Evolutionary conservation across 345 rosid genomes (phyloP).

Genomic region (Euphorbia lathyris): DNA sequence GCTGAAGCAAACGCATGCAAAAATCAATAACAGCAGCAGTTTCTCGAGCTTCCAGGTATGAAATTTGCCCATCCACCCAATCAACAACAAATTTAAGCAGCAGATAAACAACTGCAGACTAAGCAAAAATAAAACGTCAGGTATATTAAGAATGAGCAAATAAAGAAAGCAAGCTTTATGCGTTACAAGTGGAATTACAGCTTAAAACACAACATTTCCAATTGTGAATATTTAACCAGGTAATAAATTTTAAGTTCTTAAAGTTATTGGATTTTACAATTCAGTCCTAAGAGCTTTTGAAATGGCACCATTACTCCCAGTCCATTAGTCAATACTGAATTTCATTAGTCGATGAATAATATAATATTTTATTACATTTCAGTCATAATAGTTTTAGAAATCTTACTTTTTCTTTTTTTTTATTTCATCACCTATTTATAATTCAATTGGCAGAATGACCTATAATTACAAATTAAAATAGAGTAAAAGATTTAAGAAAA

Average conservation of each 20-base stretch:
- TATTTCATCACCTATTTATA: background rate
- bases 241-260: background rate
- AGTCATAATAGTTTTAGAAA: background rate
- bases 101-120: constrained; percentile 91
- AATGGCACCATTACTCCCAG: background rate
- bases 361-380: background rate
- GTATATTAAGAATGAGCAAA: background rate
- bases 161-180: background rate
- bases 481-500: background rate
- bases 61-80: constrained; percentile 98
- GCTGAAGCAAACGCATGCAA: constrained; percentile 92
- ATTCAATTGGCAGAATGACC: background rate
- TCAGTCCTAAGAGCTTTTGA: background rate
- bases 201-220: constrained; percentile 1
- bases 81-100: constrained; percentile 87
- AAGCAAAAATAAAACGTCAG: constrained; percentile 33
- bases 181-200: background rate
- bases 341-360: background rate
- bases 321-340: background rate
- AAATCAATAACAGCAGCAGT: constrained; percentile 70
- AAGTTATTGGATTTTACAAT: background rate
- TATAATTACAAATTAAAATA: background rate
- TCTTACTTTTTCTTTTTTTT: too few species aligned
- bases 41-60: constrained; percentile 85
- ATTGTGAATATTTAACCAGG: background rate